Conservation (phyloP, 345 rosid genomes). For the Camelina neglecta region DNA sequence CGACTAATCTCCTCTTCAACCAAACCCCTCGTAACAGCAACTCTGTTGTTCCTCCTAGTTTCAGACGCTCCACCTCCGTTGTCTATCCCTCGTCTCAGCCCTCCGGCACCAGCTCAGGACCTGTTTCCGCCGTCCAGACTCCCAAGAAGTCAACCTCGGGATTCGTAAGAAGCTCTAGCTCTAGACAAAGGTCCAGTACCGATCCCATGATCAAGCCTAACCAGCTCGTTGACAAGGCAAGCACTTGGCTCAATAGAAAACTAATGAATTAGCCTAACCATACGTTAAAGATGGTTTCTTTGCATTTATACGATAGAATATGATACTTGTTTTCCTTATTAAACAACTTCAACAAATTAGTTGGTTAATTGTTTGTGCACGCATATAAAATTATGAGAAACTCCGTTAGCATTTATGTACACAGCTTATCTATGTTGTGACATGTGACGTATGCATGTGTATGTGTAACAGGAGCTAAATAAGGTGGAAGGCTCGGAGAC, state of each 20-base stretch:
- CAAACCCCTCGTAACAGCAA: constrained; percentile 55
- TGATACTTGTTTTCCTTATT: not conserved
- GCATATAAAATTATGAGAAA: not conserved
- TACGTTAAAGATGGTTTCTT: not conserved
- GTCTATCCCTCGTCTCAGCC: constrained; percentile 51
- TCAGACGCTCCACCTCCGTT: constrained; percentile 74
- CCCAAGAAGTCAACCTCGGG: constrained; percentile 52
- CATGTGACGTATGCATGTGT: not conserved
- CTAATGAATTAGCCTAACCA: constrained; percentile 1
- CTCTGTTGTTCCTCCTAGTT: constrained; percentile 46
- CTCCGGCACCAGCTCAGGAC: constrained; percentile 21
- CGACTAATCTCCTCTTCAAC: constrained; percentile 60
- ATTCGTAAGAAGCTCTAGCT: constrained; percentile 63
- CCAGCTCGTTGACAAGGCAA: constrained; percentile 80
- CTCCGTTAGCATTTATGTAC: not conserved
- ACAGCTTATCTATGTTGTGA: constrained; percentile 22
- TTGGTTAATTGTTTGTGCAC: no score
- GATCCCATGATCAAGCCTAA: constrained; percentile 83
- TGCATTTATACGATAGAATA: not conserved
- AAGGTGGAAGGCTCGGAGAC: constrained; percentile 55
- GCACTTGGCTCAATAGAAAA: not conserved
- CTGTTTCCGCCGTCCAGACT: constrained; percentile 20
- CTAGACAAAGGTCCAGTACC: constrained; percentile 75
- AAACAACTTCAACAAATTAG: not conserved
- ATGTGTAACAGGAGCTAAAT: constrained; percentile 41